Conservation (phyloP, 176 grass and related monocot species). For the Raddia guianensis region DNA sequence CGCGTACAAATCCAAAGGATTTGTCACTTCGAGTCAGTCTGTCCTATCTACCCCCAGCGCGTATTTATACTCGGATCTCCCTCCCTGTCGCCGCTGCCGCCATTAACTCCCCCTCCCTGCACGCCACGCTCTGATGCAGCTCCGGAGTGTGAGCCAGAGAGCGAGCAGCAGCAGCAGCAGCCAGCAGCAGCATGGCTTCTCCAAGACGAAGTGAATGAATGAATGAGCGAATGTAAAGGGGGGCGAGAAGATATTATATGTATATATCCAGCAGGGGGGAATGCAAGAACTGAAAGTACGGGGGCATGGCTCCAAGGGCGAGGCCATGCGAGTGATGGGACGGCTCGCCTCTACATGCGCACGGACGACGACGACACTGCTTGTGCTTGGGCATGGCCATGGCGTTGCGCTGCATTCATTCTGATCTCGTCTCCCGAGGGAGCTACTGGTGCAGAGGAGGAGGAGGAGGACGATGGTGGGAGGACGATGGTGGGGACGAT, state of each 20-base stretch:
- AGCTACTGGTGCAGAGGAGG: background rate
- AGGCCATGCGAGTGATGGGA: conserved; percentile 22
- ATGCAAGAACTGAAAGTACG: conserved; percentile 41
- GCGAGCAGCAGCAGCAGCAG: background rate
- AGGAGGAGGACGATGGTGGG: background rate
- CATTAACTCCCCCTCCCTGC: conserved; percentile 7
- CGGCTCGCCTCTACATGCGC: conserved; percentile 42
- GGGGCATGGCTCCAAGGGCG: conserved; percentile 12
- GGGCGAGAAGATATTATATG: background rate
- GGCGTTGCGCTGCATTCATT: conserved; percentile 41
- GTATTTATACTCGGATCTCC: background rate
- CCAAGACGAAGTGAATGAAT: conserved; percentile 26
- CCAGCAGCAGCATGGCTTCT: background rate
- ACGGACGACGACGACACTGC: background rate
- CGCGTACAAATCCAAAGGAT: conserved; percentile 39
- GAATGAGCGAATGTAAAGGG: background rate
- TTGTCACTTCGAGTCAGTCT: conserved; percentile 49
- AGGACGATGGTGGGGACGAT: background rate
- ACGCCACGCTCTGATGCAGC: background rate
- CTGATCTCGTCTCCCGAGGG: conserved; percentile 50
- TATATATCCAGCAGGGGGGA: background rate
- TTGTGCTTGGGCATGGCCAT: background rate
- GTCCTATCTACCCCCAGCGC: background rate
- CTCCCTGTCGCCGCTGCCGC: background rate
- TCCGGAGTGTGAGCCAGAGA: background rate